Evolutionary conservation across 345 rosid species (phyloP), one percentile per base, ranked within the genome.

Genomic region (Moricandia moricandioides): DNA sequence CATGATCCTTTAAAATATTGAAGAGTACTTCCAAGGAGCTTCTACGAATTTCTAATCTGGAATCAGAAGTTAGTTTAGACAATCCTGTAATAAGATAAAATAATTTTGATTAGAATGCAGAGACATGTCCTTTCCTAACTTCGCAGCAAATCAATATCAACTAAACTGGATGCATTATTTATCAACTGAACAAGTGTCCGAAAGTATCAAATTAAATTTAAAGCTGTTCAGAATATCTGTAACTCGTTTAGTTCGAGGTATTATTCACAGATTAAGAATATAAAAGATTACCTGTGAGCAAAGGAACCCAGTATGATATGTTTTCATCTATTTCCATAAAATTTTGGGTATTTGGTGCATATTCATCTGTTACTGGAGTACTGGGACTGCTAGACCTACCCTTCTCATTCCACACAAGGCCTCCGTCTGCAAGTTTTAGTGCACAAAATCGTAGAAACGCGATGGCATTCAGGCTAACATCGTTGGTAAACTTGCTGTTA

Each of bases 371-470:
- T 21, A 64, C 54, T 54, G 82, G 68, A 65, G 39, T 71, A 61
- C 56, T 8, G 18, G 86, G 76, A 66, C 78, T 82, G 82, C 82
- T 85, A 72, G 62, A 79, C 77, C 64, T 67, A 67, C 80, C 83
- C 81, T 82, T 87, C 68, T 85, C 88, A 64, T 83, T 82, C 82
- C 91, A 84, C 57, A 84, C 85, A 79, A 91, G 90, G 52, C 96
- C 97, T 47, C 90, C 98, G 7, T 89, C 96, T 55, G 97, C 97
- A 74, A 93, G 94, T 78, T 93, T 93, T 70, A 91, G 83, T 57
- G 97, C 97, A 84, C 97, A 93, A 79, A 89, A 91, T 59, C 96
- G 93, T 69, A 93, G 92, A 86, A 93, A 89, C 56, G 97, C 96
- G 67, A 93, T 91, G 35, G 98, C 97, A 86, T 93, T 89, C 81